Evolutionary conservation across 2,329 filamentous ascomycete species (phyloP), one percentile per base, ranked within the genome.

Genomic region (Cordyceps pruinosa): DNA sequence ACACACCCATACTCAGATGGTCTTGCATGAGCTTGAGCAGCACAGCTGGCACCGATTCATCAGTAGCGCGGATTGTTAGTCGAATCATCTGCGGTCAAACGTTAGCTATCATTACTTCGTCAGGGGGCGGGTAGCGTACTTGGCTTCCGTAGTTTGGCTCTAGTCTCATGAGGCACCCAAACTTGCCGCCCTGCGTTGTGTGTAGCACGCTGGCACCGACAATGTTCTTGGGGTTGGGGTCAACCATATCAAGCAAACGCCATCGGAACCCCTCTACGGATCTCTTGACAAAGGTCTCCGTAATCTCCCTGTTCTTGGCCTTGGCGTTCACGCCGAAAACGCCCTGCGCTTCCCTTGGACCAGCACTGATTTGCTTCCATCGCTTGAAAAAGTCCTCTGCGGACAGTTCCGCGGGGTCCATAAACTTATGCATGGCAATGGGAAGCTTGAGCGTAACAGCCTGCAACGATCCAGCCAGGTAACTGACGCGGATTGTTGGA

Each of bases 321-420:
- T 78, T 79, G 2, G 63, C 60, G 1, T 76, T 73, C 12, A 93
- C 70, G 0, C 86, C 85, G 71, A 99, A 95, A 32, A 97, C 90
- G 48, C 82, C 82, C 70, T 99, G 94, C 0, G 89, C 86, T 72
- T 99, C 95, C 30, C 95, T 83, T 1, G 92, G 87, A 2, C 84
- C 84, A 5, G 89, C 90, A 13, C 94, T 94, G 65, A 99, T 97
- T 74, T 99, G 94, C 78, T 96, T 95, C 94, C 94, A 99, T 52
- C 95, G 82, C 78, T 95, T 97, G 82, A 99, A 99, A 74, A 97
- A 99, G 69, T 99, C 94, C 53, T 99, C 94, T 0, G 87, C 85
- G 7, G 83, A 83, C 39, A 99, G 77, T 57, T 94, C 87, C 0
- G 94, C 92, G 0, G 89, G 84, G 61, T 97, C 92, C 91, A 97